Conservation (phyloP, 805 yeast genomes). For the Pichia exigua region DNA sequence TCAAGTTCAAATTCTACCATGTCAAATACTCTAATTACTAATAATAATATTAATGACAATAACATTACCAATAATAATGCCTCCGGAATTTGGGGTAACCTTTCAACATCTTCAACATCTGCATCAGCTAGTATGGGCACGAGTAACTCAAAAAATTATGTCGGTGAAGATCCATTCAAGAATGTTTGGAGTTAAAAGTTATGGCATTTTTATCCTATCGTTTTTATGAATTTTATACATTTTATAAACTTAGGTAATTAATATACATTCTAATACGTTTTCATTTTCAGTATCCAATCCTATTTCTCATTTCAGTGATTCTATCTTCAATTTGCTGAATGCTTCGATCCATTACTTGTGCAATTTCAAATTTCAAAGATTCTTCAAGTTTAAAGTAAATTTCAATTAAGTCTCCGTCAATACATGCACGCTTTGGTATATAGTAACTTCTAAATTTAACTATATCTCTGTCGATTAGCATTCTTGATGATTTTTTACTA, state of each 20-base stretch:
- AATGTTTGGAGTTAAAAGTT: conserved; percentile 25
- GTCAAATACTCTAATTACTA: conserved; percentile 8
- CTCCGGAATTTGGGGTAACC: neutral
- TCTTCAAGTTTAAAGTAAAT: conserved; percentile 33
- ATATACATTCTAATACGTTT: neutral
- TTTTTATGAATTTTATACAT: neutral
- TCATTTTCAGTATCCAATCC: conserved; percentile 24
- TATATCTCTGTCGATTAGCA: conserved; percentile 57
- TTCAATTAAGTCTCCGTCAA: conserved; percentile 88
- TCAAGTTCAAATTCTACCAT: conserved; percentile 1
- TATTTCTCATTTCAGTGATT: conserved; percentile 43
- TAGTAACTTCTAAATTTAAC: conserved; percentile 67
- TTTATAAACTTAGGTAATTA: neutral
- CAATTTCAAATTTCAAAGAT: conserved; percentile 31
- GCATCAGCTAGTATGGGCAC: neutral
- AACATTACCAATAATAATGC: neutral
- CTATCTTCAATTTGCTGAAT: conserved; percentile 44
- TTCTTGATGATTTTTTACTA: conserved; percentile 22
- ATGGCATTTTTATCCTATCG: neutral
- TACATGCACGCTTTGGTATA: conserved; percentile 64
- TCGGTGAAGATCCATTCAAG: conserved; percentile 24
- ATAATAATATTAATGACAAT: neutral
- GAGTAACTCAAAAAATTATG: conserved; percentile 1
- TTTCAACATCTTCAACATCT: neutral
- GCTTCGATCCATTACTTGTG: conserved; percentile 36